Evolutionary conservation across 257 asterid species (phyloP).

Genomic region (Voacanga thouarsii): DNA sequence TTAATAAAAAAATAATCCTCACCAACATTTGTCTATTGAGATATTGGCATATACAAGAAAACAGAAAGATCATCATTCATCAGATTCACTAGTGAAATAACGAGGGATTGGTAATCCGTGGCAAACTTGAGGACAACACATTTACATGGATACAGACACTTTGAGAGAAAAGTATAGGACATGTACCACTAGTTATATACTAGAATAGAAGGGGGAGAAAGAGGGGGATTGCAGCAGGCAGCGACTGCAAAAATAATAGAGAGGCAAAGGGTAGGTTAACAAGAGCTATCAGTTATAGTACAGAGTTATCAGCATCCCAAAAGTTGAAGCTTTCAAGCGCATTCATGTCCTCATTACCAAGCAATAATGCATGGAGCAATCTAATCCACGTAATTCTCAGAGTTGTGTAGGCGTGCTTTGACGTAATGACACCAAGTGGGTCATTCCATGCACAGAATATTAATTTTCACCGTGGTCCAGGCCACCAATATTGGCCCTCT

Average conservation of each 20-base stretch:
- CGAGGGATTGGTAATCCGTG: too few species aligned
- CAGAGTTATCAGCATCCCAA: not conserved
- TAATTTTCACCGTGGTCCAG: not conserved
- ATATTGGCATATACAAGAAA: too few species aligned
- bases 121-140: too few species aligned
- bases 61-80: too few species aligned
- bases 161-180: too few species aligned
- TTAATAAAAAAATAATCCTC: too few species aligned
- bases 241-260: not conserved
- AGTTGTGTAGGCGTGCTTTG: not conserved
- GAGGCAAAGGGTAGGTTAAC: slow-evolving; percentile 1
- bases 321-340: slow-evolving; percentile 8
- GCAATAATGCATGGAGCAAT: slow-evolving; percentile 19
- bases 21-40: too few species aligned
- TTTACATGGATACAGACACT: too few species aligned
- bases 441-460: not conserved
- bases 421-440: slow-evolving; percentile 8
- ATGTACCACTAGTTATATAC: too few species aligned
- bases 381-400: slow-evolving; percentile 13
- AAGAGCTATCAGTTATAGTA: slow-evolving; percentile 13
- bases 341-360: slow-evolving; percentile 6
- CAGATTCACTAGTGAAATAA: too few species aligned
- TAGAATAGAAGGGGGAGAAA: not conserved
- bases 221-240: not conserved
- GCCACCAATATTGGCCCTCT: not conserved